Conservation (phyloP, 106 monocot genomes). For the Acorus calamus region DNA sequence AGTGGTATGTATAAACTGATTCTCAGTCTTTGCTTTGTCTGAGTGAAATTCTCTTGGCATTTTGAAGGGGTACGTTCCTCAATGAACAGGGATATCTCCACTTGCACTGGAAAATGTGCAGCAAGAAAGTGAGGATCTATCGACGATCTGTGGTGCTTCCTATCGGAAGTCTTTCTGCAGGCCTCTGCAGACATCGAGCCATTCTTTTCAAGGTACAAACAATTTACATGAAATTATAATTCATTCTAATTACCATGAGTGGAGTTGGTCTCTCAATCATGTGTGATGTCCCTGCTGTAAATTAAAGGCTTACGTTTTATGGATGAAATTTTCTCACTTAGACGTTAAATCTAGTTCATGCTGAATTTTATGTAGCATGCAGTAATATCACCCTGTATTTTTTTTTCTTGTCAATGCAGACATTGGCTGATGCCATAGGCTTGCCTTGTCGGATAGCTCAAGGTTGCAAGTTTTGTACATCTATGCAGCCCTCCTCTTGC, state of each 20-base stretch:
- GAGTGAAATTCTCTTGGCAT: constrained; percentile 5
- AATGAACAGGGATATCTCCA: constrained; percentile 50
- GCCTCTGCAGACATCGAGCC: constrained; percentile 69
- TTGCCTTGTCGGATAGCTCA: constrained; percentile 74
- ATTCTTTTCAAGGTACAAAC: constrained; percentile 65
- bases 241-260: no score
- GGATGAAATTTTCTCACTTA: no score
- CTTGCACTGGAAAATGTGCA: constrained; percentile 45
- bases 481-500: constrained; percentile 48
- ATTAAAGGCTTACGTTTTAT: no score
- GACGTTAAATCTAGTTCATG: no score
- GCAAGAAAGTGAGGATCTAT: constrained; percentile 43
- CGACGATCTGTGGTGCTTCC: constrained; percentile 33
- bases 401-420: constrained; percentile 28
- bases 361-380: no score
- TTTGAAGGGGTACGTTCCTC: constrained; percentile 44
- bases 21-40: not conserved
- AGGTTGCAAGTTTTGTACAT: constrained; percentile 74
- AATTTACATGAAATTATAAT: no score
- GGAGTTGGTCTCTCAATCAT: no score
- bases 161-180: constrained; percentile 43
- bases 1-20: no score
- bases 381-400: not conserved
- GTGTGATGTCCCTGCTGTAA: no score
- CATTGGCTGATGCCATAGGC: constrained; percentile 58